Evolutionary conservation across 371 early-diverging fungal genomes (phyloP).

Genomic region (Apophysomyces trapeziformis): DNA sequence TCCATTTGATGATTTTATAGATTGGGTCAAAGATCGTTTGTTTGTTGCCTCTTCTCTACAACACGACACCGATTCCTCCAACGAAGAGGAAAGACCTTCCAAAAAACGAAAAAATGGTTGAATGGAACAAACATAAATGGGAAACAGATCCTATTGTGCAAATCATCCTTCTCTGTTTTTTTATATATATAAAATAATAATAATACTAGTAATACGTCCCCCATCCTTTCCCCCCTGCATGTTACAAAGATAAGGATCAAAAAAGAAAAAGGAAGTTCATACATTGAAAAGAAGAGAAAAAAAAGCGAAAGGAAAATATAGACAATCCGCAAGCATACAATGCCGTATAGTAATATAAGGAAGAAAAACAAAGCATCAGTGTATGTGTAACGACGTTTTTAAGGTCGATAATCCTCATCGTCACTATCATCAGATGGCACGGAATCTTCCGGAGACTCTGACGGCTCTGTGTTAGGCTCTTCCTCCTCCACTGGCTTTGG

Average conservation of each 20-base stretch:
- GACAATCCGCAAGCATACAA: conserved; percentile 7
- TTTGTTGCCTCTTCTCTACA: neutral
- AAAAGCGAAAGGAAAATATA: neutral
- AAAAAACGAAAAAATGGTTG: too few species aligned
- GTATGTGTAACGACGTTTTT: neutral
- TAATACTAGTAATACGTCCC: too few species aligned
- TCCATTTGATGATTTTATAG: neutral
- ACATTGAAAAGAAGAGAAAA: neutral
- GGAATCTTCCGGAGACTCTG: neutral
- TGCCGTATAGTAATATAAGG: conserved; percentile 2
- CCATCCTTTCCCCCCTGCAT: neutral
- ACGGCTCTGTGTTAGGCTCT: neutral
- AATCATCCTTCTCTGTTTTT: neutral
- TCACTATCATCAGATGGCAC: conserved; percentile 6
- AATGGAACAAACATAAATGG: too few species aligned
- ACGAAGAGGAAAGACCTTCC: too few species aligned
- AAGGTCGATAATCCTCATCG: conserved; percentile 7
- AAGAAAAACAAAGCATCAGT: neutral
- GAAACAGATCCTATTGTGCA: neutral
- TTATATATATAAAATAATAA: too few species aligned
- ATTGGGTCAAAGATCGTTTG: neutral
- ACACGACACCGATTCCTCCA: too few species aligned
- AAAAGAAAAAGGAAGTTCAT: neutral
- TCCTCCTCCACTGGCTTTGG: conserved; percentile 5
- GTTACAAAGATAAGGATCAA: conserved; percentile 8